Base-by-base conservation (phyloP, 495 filamentous ascomycete genomes). In the Aspergillus taichungensis region DNA sequence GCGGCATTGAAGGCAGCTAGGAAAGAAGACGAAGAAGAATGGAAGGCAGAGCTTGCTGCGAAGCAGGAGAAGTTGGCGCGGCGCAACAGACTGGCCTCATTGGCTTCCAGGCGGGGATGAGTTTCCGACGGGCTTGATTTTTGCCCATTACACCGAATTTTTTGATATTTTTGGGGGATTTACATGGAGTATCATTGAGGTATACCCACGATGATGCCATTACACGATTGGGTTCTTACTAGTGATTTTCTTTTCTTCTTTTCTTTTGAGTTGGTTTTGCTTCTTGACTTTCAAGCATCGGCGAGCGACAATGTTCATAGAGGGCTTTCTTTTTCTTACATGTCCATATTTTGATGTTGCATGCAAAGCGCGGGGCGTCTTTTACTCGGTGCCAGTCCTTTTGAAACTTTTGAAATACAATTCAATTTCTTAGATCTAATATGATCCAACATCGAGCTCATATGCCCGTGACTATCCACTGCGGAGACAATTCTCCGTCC, bases 1-100 rank as follows among this genome's bases (percentile, higher is more conserved):
- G 46, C 48, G 6, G 76, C 78, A 12, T 50, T 77, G 36, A 60
- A 56, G 35, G 57, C 48, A 12, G 81, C 80, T 6, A 68, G 66
- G 37, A 68, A 66, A 52, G 81, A 84, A 52, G 81, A 85, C 47
- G 75, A 77, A 47, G 68, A 75, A 57, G 78, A 79, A 34, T 55
- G 72, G 52, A 63, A 53, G 12, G 53, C 66, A 52, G 81, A 84
- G 59, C 65, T 66, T 45, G 62, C 65, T 44, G 69, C 73, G 10
- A 80, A 77, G 61, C 59, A 64, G 34, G 68, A 73, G 53, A 84
- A 85, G 56, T 45, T 71, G 55, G 77, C 75, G 43, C 66, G 76
- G 29, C 78, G 69, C 67, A 64, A 65, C 51, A 76, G 66, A 43
- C 49, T 79, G 46, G 59, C 61, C 36, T 58, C 57, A 28, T 60